Conservation (phyloP, 257 asterid species). For the Fraxinus pennsylvanica region DNA sequence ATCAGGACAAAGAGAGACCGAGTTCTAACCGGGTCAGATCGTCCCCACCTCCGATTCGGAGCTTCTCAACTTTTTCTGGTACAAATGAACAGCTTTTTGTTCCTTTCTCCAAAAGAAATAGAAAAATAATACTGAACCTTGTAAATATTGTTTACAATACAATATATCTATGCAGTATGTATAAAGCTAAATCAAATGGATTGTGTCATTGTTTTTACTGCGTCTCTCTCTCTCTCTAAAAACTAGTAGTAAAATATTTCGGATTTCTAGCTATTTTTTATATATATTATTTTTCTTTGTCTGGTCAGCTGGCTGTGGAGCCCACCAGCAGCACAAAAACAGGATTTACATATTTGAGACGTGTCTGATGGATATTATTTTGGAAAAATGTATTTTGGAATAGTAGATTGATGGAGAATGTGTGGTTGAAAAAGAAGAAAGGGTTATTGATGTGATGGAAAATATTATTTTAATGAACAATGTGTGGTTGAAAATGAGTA, state of each 20-base stretch:
- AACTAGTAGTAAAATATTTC: not conserved
- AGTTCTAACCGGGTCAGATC: not conserved
- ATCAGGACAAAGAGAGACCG: not conserved
- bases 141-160: not conserved
- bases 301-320: slow-evolving; percentile 1
- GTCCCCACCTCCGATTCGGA: not conserved
- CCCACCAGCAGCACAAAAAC: not conserved
- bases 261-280: not conserved
- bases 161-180: not conserved
- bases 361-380: no score
- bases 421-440: no score
- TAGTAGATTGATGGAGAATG: no score
- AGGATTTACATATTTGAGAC: no score
- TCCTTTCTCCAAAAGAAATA: not conserved
- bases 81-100: not conserved
- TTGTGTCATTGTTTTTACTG: not conserved
- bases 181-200: not conserved
- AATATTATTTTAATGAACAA: no score
- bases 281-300: not conserved
- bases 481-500: no score
- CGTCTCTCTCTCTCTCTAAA: not conserved
- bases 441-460: no score
- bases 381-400: no score
- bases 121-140: not conserved
- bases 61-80: not conserved